phyloP scores from a whole-genome alignment of 2,329 filamentous ascomycete genomes.

The Aspergillus jensenii region DNA sequence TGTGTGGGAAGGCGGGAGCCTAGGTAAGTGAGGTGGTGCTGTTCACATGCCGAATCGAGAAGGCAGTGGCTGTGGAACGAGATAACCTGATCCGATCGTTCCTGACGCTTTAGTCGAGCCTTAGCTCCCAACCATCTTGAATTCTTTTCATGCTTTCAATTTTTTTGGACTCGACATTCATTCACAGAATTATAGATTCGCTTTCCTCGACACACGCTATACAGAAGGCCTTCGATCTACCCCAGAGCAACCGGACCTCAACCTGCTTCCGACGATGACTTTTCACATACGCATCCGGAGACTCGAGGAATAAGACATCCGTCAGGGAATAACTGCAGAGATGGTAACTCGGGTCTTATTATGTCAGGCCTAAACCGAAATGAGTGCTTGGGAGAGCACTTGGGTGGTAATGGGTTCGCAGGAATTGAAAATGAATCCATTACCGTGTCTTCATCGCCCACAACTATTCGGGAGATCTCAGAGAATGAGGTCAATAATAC shows the following conservation, averaged over 20 bases:
- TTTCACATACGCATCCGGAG: conserved; percentile 22
- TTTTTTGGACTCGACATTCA: conserved; percentile 17
- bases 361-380: conserved; percentile 14
- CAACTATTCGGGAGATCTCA: conserved; percentile 14
- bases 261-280: conserved; percentile 24
- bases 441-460: conserved; percentile 15
- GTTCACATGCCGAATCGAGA: conserved; percentile 1
- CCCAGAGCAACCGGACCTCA: conserved; percentile 22
- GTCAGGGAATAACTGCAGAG: conserved; percentile 13
- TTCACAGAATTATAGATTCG: conserved; percentile 46
- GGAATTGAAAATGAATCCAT: conserved; percentile 23
- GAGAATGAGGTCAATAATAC: conserved; percentile 1
- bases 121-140: neutral
- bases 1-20: neutral
- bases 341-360: conserved; percentile 10
- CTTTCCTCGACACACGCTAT: conserved; percentile 45
- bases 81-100: neutral
- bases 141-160: neutral
- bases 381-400: conserved; percentile 6
- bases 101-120: neutral
- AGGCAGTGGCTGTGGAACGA: neutral
- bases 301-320: conserved; percentile 23
- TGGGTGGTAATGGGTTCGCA: conserved; percentile 19
- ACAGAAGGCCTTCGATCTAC: conserved; percentile 43
- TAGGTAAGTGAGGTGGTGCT: neutral